Evolutionary conservation across 306 rosid species (phyloP).

Genomic region (Quercus gilva): DNA sequence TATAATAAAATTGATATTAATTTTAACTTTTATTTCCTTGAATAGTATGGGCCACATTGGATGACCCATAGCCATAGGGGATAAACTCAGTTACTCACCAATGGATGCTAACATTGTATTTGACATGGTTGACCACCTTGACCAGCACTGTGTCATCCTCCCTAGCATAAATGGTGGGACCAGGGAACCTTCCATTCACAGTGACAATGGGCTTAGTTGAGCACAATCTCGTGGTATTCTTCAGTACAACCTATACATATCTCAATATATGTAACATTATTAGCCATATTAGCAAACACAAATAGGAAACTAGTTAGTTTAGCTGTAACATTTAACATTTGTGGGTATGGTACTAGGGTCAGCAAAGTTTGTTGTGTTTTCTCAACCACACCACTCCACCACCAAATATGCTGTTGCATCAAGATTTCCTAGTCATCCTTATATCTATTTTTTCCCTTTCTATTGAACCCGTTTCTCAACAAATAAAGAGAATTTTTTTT

Average conservation of each 20-base stretch:
- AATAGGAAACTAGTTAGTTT: neutral
- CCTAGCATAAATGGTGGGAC: slow-evolving; percentile 49
- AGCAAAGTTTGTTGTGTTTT: neutral
- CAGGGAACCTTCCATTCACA: slow-evolving; percentile 50
- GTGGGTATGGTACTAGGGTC: neutral
- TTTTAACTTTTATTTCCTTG: no score
- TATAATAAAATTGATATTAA: no score
- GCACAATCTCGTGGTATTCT: slow-evolving; percentile 44
- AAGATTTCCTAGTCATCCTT: neutral
- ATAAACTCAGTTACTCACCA: slow-evolving; percentile 41
- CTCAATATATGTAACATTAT: no score
- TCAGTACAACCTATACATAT: slow-evolving; percentile 35
- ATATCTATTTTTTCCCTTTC: no score
- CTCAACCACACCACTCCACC: neutral
- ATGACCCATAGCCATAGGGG: neutral
- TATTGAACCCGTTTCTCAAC: no score
- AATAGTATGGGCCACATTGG: no score
- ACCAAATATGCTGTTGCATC: neutral
- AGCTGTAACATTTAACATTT: no score
- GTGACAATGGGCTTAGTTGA: slow-evolving; percentile 53
- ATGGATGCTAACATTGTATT: slow-evolving; percentile 80
- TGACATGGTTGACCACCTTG: slow-evolving; percentile 71
- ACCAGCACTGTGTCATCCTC: slow-evolving; percentile 55
- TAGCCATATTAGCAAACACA: no score
- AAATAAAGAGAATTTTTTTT: no score